Evolutionary conservation across 148 eudicot genomes (phyloP).

Genomic region (Amaranthus hypochondriacus): DNA sequence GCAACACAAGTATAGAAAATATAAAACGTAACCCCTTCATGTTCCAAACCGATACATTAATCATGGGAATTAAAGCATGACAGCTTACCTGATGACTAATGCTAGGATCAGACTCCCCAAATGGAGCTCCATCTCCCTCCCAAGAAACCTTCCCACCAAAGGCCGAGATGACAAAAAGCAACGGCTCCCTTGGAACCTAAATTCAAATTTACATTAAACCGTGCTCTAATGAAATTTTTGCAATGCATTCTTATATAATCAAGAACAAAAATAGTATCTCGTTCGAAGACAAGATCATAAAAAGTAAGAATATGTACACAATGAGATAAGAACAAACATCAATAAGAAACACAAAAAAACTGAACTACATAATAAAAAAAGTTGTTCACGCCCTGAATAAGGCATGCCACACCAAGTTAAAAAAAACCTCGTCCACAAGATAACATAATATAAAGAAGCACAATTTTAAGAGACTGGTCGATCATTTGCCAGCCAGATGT

Average conservation of each 20-base stretch:
- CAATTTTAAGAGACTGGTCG: background rate
- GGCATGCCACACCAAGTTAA: too few species aligned
- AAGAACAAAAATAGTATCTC: background rate
- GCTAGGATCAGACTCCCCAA: slow-evolving; percentile 58
- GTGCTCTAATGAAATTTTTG: background rate
- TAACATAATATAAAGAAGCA: too few species aligned
- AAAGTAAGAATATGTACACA: background rate
- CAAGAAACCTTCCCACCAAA: slow-evolving; percentile 93
- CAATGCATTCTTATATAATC: background rate
- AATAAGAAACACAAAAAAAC: too few species aligned
- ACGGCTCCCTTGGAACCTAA: slow-evolving; percentile 88
- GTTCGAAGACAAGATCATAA: background rate
- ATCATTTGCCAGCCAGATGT: background rate
- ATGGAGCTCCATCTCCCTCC: slow-evolving; percentile 96
- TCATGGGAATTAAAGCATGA: too few species aligned
- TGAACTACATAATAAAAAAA: too few species aligned
- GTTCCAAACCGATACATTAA: too few species aligned
- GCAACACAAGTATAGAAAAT: too few species aligned
- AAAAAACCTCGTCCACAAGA: too few species aligned
- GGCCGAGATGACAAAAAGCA: slow-evolving; percentile 85
- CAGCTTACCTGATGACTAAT: slow-evolving; percentile 74
- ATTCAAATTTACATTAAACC: slow-evolving; percentile 6
- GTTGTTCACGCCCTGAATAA: too few species aligned
- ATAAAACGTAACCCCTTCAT: background rate
- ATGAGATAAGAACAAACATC: background rate